Evolutionary conservation across 331 rosid genomes (phyloP), one percentile per base, ranked within the genome.

Genomic region (Quercus phellos): DNA sequence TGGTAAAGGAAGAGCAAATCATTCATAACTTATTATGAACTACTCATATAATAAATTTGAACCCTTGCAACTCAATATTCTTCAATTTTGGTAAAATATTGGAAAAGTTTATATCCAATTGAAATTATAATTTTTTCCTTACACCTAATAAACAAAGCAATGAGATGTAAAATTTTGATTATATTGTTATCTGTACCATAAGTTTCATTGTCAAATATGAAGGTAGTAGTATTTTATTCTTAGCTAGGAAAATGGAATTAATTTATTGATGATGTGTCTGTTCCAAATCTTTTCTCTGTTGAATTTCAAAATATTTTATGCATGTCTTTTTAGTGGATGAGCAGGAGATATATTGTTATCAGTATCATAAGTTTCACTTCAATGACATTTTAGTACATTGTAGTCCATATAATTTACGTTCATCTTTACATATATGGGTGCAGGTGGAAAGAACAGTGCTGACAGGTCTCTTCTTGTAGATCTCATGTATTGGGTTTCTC

Each of bases 401-500:
- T 10, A 2, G 53, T 46, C 17, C 16, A 10, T 12, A 46, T 46
- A 11, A 46, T 34, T 32, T 8, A 35, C 10, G 26, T n/a, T 18
- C 13, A 66, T n/a, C 17, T 32, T 34, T 66, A 9, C 19, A 18
- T 66, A 32, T 43, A 32, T 73, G 35, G 58, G 63, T 85, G 86
- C 91, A 94, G 99, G 94, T 84, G 94, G 90, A 79, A 92, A 90
- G 79, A 92, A 88, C 70, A 91, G 88, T 77, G 97, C 98, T 7
- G 93, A 92, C 84, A 84, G 92, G 84, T 87, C 91, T 79, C 93
- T 94, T 82, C 90, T 94, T 72, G 67, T 88, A 50, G 92, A 92
- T 82, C 96, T 95, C 46, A 79, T 92, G 97, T 78, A 61, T 77
- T 95, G 98, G 98, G 94, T 92, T 84, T 88, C 99, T 67, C 95